Base-by-base conservation (phyloP, 73 alveolate genomes). In the Paraurostyla sp. region DNA sequence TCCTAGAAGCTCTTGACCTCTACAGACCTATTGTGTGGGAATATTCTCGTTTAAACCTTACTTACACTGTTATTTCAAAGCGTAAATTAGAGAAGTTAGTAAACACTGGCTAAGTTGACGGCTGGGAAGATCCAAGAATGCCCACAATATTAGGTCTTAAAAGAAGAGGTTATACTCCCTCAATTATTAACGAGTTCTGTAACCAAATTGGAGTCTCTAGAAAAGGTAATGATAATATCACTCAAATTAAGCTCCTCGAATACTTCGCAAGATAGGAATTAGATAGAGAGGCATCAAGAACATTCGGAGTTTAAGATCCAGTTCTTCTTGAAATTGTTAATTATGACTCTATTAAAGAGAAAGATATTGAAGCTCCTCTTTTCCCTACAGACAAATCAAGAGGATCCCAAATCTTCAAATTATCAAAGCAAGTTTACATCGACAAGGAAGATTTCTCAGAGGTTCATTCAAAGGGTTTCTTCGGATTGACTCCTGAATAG, bases 61-160 rank as follows among this genome's bases (percentile, higher is more conserved):
- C 99, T 71, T 96, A 97, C 88, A 87, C 98, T 40, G 98, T 98
- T 1, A 94, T 98, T 18, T 90, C 98, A 11, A 98, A 98, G 93
- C 91, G 99, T 92, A 98, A 97, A 91, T 88, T 98, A 32, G 95
- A 96, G 29, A 90, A 94, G 73, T 93, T 98, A 58, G 99, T 98
- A 33, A 91, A 88, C 38, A 93, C 87, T 35, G 95, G 93, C 41
- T 32, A 88, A 42, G 99, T 96, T 30, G 93, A 92, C 40, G 99
- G 99, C 27, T 98, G 99, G 99, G 98, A 97, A 80, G 99, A 98
- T 80, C 99, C 99, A 40, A 87, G 99, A 80, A 91, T 98, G 89
- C 96, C 94, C 46, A 96, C 99, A 13, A 76, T 98, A 11, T 89
- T 96, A 42, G 99, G 99, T n/a, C 83, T 98, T 43, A 97, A 97